phyloP scores from a whole-genome alignment of 768 basidiomycete species.

The Boletus fagicola region DNA sequence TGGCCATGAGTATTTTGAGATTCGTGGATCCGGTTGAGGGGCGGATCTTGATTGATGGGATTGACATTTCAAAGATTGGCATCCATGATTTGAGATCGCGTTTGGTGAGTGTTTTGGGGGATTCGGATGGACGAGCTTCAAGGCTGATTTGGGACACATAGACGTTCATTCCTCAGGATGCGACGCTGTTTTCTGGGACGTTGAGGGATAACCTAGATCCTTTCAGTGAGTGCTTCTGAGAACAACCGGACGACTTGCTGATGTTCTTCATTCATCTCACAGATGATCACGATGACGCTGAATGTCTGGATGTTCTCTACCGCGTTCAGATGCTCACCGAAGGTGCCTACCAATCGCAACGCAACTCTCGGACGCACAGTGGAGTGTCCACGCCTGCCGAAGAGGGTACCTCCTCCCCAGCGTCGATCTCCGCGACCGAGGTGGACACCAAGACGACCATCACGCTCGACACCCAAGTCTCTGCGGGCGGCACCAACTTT shows the following conservation, averaged over 20 bases:
- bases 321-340: constrained; percentile 76
- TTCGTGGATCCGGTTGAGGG: constrained; percentile 81
- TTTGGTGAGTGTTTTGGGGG: constrained; percentile 45
- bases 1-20: constrained; percentile 83
- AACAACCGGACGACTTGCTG: neutral
- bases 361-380: constrained; percentile 49
- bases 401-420: constrained; percentile 39
- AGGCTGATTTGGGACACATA: constrained; percentile 25
- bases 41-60: constrained; percentile 78
- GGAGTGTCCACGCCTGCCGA: constrained; percentile 44
- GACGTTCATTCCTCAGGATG: constrained; percentile 81
- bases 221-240: constrained; percentile 42
- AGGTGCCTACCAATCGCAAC: constrained; percentile 46
- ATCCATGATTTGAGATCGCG: constrained; percentile 79
- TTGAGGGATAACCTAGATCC: constrained; percentile 75
- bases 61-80: constrained; percentile 85
- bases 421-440: constrained; percentile 47
- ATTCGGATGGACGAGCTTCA: neutral
- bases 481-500: constrained; percentile 86
- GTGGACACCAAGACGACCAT: constrained; percentile 56
- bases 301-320: constrained; percentile 75
- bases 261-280: neutral
- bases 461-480: constrained; percentile 74
- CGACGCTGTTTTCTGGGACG: constrained; percentile 78
- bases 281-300: constrained; percentile 77